Evolutionary conservation across 805 yeast genomes (phyloP).

Genomic region (Lipomyces kockii): DNA sequence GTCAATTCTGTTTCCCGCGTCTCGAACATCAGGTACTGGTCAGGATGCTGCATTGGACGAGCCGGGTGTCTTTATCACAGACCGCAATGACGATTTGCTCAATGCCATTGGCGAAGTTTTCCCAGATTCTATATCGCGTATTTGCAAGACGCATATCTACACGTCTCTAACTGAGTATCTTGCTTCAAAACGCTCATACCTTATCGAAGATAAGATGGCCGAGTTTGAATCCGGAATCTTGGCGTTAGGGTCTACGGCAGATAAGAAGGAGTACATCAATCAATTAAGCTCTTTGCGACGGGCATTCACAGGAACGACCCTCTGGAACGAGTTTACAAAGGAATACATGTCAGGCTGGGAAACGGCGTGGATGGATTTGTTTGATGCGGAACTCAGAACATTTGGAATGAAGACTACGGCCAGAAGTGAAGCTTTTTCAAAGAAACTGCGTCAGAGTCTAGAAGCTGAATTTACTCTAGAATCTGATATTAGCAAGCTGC

Average conservation of each 20-base stretch:
- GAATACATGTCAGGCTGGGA: constrained; percentile 4
- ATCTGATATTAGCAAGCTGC: neutral
- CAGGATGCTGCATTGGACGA: neutral
- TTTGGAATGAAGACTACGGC: constrained; percentile 6
- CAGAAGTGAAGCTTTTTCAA: neutral
- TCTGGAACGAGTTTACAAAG: neutral
- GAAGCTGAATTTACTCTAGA: neutral
- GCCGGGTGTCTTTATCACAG: constrained; percentile 1
- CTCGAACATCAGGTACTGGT: neutral
- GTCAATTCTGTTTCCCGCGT: neutral
- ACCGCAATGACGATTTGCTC: neutral
- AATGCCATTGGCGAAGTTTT: neutral
- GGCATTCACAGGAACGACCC: neutral
- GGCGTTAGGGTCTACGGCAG: neutral
- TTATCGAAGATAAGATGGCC: neutral
- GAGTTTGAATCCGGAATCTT: neutral
- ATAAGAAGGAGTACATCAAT: neutral
- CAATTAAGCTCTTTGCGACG: neutral
- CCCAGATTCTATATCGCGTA: constrained; percentile 3
- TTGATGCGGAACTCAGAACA: neutral
- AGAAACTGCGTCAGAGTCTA: neutral
- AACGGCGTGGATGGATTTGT: constrained; percentile 1
- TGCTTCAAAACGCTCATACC: neutral
- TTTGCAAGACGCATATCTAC: constrained; percentile 6
- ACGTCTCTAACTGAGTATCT: neutral